Conservation (phyloP, 2,329 filamentous ascomycete species). For the Tympanopsis confertula region DNA sequence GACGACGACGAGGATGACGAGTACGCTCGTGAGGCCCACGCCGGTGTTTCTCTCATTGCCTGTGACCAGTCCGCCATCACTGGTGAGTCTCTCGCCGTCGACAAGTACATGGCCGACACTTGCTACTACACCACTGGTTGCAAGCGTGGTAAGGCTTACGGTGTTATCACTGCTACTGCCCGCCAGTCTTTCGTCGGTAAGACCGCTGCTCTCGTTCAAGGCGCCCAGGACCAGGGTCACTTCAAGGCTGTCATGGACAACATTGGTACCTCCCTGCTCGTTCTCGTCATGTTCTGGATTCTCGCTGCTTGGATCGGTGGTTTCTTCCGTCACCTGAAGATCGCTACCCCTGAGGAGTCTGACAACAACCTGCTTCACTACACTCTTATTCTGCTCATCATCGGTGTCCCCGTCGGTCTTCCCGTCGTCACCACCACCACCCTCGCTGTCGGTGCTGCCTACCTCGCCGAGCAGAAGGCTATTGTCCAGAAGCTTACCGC, state of each 20-base stretch:
- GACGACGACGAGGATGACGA: constrained; percentile 48
- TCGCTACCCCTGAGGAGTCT: constrained; percentile 41
- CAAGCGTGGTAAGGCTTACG: constrained; percentile 65
- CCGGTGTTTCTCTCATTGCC: constrained; percentile 53
- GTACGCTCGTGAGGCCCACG: constrained; percentile 34
- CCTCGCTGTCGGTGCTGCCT: constrained; percentile 61
- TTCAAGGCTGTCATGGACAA: constrained; percentile 73
- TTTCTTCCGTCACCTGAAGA: constrained; percentile 59
- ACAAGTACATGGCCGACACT: constrained; percentile 61
- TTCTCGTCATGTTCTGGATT: constrained; percentile 64
- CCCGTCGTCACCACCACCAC: constrained; percentile 65
- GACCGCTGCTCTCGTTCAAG: constrained; percentile 58
- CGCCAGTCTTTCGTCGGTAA: constrained; percentile 62
- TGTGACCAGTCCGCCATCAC: constrained; percentile 66
- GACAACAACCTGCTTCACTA: constrained; percentile 52
- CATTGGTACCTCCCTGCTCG: constrained; percentile 58
- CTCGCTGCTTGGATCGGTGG: constrained; percentile 60
- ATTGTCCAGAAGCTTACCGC: constrained; percentile 66
- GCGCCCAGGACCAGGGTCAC: constrained; percentile 59
- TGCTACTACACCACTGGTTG: constrained; percentile 67
- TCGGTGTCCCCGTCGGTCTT: constrained; percentile 65
- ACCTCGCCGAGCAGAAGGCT: constrained; percentile 61
- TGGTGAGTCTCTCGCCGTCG: constrained; percentile 62
- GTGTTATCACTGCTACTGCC: constrained; percentile 49
- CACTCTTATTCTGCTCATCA: constrained; percentile 55